phyloP scores from a whole-genome alignment of 176 grass and related monocot species.

The Oryza brachyantha region DNA sequence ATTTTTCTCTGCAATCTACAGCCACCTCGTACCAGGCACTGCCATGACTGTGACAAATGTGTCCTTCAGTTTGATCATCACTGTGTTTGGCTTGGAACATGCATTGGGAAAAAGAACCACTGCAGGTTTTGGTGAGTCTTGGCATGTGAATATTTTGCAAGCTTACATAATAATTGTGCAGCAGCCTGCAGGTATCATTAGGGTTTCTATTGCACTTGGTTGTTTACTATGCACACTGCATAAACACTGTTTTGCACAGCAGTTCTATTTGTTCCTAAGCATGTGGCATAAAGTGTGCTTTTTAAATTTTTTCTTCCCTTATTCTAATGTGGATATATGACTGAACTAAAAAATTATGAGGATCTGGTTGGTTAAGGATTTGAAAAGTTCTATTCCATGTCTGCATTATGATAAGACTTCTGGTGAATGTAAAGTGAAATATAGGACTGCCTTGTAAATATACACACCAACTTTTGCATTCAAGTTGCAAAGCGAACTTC shows the following conservation, averaged over 20 bases:
- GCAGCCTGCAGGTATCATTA: neutral
- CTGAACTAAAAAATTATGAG: neutral
- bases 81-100: slow-evolving; percentile 96
- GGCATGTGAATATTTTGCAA: slow-evolving; percentile 2
- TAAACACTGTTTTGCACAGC: neutral
- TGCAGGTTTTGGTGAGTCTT: slow-evolving; percentile 85
- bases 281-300: neutral
- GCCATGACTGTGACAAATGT: slow-evolving; percentile 96
- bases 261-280: neutral
- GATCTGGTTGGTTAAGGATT: neutral
- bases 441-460: neutral
- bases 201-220: neutral
- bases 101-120: slow-evolving; percentile 94
- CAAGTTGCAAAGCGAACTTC: neutral
- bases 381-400: neutral
- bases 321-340: neutral
- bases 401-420: neutral
- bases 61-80: slow-evolving; percentile 99
- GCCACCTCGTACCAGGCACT: slow-evolving; percentile 93
- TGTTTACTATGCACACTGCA: neutral
- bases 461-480: neutral
- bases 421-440: slow-evolving; percentile 12
- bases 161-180: neutral
- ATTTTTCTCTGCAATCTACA: slow-evolving; percentile 38
- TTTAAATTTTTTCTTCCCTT: neutral